phyloP scores from a whole-genome alignment of 768 basidiomycete species.

The Paxillus involutus region DNA sequence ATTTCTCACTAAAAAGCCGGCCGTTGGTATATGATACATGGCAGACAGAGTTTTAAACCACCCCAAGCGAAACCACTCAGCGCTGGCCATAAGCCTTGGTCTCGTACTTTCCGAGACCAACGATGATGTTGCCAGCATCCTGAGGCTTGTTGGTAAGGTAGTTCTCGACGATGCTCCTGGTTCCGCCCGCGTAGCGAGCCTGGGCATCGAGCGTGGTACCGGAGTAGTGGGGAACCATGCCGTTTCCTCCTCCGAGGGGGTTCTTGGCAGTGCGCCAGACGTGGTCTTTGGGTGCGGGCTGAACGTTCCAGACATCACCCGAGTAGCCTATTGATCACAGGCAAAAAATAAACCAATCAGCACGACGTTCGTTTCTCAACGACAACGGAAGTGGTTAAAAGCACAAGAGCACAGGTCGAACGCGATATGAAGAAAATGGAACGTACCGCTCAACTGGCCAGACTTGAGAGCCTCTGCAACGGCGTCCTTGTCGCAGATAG shows the following conservation, averaged over 20 bases:
- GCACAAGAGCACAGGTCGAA: neutral
- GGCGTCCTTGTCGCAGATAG: conserved; percentile 84
- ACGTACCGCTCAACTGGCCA: conserved; percentile 65
- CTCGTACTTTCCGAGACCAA: conserved; percentile 59
- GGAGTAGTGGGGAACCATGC: conserved; percentile 86
- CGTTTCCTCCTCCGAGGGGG: conserved; percentile 81
- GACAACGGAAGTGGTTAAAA: neutral
- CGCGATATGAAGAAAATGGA: neutral
- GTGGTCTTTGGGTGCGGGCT: conserved; percentile 86
- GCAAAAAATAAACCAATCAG: neutral
- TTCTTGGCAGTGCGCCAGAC: conserved; percentile 84
- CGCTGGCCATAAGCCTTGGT: conserved; percentile 43
- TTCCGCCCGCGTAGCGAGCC: conserved; percentile 77
- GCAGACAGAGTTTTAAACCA: neutral
- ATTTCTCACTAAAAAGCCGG: neutral
- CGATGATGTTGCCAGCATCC: conserved; percentile 79
- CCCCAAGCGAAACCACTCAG: neutral
- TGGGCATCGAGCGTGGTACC: conserved; percentile 91
- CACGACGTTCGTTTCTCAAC: neutral
- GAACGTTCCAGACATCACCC: conserved; percentile 81
- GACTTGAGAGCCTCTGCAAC: conserved; percentile 74
- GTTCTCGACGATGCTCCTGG: conserved; percentile 69
- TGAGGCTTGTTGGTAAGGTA: conserved; percentile 65
- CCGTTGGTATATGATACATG: neutral
- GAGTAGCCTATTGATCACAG: conserved; percentile 26